Conservation (phyloP, 2,329 filamentous ascomycete genomes). For the Ambrosiella beaveri region DNA sequence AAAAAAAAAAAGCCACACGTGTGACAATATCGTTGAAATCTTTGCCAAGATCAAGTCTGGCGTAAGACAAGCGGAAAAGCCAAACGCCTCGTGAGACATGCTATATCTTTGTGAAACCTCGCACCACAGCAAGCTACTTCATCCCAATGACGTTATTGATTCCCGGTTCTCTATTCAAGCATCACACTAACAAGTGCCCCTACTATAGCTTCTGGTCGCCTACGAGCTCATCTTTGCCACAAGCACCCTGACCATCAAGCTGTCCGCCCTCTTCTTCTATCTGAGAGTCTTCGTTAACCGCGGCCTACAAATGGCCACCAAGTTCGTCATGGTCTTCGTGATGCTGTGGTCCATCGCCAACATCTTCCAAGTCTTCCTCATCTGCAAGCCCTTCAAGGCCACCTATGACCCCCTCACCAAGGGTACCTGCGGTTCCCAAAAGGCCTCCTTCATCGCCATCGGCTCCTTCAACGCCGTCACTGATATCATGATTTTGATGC, state of each 20-base stretch:
- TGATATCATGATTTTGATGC: conserved; percentile 22
- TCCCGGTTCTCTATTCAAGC: background rate
- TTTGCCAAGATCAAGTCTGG: no score
- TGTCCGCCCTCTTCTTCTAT: conserved; percentile 26
- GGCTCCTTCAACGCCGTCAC: conserved; percentile 24
- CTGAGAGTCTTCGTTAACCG: conserved; percentile 24
- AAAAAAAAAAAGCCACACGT: no score
- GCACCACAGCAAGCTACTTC: background rate
- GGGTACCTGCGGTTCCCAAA: conserved; percentile 22
- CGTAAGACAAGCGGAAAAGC: no score
- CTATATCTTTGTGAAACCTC: no score
- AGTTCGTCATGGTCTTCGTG: conserved; percentile 18
- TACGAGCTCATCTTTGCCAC: conserved; percentile 22
- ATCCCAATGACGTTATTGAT: background rate
- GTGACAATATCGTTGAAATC: no score
- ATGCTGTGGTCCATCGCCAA: conserved; percentile 17
- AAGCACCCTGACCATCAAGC: conserved; percentile 20
- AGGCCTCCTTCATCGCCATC: conserved; percentile 23
- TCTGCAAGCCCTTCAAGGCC: conserved; percentile 17
- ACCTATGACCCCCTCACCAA: conserved; percentile 16
- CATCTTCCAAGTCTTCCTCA: conserved; percentile 17
- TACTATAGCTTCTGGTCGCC: conserved; percentile 20
- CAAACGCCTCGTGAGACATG: no score
- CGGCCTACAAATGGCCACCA: conserved; percentile 18
- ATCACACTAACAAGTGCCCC: conserved; percentile 3